These are phyloP conservation scores for Cupressus sempervirens DNA, from an alignment of 75 land plant species.

Conservation along the genomic window DNA sequence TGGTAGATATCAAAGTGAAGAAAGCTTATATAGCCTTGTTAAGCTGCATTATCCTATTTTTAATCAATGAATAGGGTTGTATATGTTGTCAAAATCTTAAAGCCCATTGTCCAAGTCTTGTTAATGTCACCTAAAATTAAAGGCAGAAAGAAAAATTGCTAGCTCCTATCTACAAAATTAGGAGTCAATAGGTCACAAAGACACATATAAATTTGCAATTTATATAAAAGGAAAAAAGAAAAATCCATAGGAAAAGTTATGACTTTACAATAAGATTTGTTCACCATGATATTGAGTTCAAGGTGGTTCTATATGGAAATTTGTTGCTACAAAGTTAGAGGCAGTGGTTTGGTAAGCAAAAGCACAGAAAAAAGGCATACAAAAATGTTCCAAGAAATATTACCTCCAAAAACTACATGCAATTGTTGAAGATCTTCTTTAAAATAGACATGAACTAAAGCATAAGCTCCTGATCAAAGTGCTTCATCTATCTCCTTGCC, in stretches of 20 bases:
- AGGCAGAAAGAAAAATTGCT: no score
- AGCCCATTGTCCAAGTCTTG: no score
- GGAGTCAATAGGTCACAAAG: no score
- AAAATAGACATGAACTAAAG: constrained; percentile 83
- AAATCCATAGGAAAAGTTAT: background rate
- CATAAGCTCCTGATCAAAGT: constrained; percentile 77
- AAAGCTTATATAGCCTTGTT: no score
- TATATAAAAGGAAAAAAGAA: background rate
- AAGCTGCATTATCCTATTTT: no score
- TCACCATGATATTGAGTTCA: background rate
- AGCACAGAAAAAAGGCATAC: background rate
- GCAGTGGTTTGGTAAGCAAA: background rate
- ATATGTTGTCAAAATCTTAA: no score
- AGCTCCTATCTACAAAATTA: no score
- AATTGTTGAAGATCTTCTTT: constrained; percentile 77
- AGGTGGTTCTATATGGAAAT: background rate
- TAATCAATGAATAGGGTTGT: no score
- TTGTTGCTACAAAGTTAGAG: background rate
- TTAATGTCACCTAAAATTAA: no score
- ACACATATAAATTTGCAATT: no score
- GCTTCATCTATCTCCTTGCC: constrained; percentile 85
- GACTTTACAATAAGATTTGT: background rate
- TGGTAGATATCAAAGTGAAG: no score
- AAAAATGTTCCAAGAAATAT: background rate
- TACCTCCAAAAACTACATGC: constrained; percentile 84